Evolutionary conservation across 2,329 filamentous ascomycete species (phyloP).

Genomic region (Aspergillus costaricaensis): DNA sequence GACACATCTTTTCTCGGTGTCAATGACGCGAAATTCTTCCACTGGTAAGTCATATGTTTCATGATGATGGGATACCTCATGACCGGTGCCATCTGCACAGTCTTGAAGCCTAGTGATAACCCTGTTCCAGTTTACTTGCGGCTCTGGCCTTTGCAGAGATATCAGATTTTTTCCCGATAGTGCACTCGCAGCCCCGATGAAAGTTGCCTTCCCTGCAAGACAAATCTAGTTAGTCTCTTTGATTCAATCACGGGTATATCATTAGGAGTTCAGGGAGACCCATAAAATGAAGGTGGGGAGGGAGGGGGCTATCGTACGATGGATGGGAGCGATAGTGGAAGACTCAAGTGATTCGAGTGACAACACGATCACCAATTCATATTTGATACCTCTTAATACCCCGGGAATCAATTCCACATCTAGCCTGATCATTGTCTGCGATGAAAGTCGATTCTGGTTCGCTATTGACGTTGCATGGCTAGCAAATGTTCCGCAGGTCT

Average conservation of each 20-base stretch:
- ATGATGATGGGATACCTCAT: not conserved
- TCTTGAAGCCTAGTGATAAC: not conserved
- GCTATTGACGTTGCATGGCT: not conserved
- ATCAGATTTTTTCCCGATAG: not conserved
- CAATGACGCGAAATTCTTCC: not conserved
- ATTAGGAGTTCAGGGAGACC: not conserved
- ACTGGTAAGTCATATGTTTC: not conserved
- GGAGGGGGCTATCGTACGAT: no score
- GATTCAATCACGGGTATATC: not conserved
- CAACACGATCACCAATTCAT: no score
- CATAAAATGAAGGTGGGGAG: no score
- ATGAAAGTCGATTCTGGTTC: not conserved
- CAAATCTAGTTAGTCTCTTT: not conserved
- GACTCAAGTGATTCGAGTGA: no score
- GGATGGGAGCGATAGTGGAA: no score
- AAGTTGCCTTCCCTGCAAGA: not conserved
- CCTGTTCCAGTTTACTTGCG: not conserved
- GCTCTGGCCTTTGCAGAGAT: not conserved
- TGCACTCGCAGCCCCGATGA: not conserved
- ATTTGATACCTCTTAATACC: not conserved
- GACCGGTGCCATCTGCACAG: not conserved
- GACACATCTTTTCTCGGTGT: not conserved
- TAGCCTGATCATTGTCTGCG: not conserved
- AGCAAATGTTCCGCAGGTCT: not conserved
- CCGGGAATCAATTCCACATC: not conserved